Evolutionary conservation across 208 protist genomes (phyloP).

Genomic region (Leishmania martiniquensis): DNA sequence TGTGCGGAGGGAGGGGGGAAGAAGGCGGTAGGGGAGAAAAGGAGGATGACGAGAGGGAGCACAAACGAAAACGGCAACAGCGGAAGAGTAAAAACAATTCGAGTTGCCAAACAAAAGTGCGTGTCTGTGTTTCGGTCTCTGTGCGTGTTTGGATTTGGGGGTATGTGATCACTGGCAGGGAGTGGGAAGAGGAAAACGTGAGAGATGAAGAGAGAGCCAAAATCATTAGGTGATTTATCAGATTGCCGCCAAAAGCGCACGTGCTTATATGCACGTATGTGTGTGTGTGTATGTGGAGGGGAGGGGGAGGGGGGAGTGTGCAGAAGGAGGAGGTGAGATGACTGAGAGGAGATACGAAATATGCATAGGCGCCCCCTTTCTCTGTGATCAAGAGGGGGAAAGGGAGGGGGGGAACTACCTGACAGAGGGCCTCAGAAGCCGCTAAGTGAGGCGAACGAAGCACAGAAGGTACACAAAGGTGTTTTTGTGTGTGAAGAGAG

Average conservation of each 20-base stretch:
- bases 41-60: constrained; percentile 5
- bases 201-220: not conserved
- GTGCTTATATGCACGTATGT: not conserved
- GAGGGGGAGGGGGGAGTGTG: not conserved
- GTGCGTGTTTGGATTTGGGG: too few relatives aligned
- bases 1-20: not conserved
- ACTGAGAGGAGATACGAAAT: not conserved
- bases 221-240: not conserved
- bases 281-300: too few relatives aligned
- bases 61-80: constrained; percentile 4
- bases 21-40: constrained; percentile 8
- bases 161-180: too few relatives aligned
- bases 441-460: too few relatives aligned
- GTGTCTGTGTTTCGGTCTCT: too few relatives aligned
- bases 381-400: too few relatives aligned
- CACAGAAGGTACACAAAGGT: too few relatives aligned
- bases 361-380: too few relatives aligned
- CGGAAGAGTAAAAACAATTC: not conserved
- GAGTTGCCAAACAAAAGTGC: not conserved
- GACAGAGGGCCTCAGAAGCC: too few relatives aligned
- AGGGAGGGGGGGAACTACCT: too few relatives aligned
- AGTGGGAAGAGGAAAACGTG: not conserved
- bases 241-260: not conserved
- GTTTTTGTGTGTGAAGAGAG: too few relatives aligned
- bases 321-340: not conserved